Conservation (phyloP, 352 stramenopile genomes). For the Phytopythium montanum region DNA sequence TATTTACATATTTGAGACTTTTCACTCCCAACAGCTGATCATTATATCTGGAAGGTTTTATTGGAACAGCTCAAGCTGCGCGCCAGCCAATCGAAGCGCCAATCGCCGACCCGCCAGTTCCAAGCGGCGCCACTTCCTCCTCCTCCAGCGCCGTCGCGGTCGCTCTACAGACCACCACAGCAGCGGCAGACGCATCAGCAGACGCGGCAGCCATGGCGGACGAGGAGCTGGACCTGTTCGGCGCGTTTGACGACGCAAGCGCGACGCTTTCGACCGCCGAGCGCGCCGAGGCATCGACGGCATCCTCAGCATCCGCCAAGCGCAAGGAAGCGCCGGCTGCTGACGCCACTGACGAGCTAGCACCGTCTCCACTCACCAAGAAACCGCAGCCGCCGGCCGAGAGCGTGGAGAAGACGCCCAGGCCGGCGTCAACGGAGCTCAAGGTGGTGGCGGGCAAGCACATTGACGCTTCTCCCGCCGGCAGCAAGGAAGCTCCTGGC, state of each 20-base stretch:
- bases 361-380: conserved; percentile 38
- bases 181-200: not conserved
- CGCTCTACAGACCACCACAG: not conserved
- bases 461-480: conserved; percentile 59
- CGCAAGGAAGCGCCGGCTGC: conserved; percentile 32
- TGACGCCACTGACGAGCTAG: conserved; percentile 24
- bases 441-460: conserved; percentile 73
- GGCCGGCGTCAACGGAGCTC: conserved; percentile 30
- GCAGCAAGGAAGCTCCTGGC: conserved; percentile 27
- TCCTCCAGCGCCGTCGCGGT: not conserved
- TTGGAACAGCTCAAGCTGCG: not conserved
- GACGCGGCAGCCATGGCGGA: conserved; percentile 25
- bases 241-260: conserved; percentile 87
- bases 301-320: conserved; percentile 27
- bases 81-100: conserved; percentile 2
- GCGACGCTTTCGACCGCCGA: conserved; percentile 62
- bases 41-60: too few relatives aligned
- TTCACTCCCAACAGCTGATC: too few relatives aligned
- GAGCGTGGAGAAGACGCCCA: conserved; percentile 4
- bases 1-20: too few relatives aligned
- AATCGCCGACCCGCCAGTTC: not conserved
- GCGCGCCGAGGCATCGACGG: conserved; percentile 19
- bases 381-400: conserved; percentile 33
- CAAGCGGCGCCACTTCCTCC: not conserved
- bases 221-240: conserved; percentile 93